A percentile compares a stretch with the other conserved stretches of the same genome.
Evolutionary conservation across 305 asterid species (phyloP).

Genomic region (Solanum aculeatissimum): DNA sequence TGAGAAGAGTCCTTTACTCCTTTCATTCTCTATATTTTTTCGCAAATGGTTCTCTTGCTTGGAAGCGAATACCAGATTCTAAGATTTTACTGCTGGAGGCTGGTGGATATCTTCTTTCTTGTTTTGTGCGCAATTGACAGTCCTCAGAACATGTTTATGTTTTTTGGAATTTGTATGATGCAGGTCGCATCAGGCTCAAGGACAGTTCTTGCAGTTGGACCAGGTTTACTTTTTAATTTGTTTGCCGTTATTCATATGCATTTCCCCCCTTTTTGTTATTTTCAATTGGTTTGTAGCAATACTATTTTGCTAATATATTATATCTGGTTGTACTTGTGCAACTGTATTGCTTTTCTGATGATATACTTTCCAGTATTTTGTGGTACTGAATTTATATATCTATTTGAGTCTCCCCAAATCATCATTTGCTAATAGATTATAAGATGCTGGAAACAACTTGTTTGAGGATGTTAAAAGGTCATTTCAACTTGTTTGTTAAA

Average conservation of each 20-base stretch:
- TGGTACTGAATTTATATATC: background rate
- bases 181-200: constrained; percentile 90
- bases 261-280: background rate
- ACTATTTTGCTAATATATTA: background rate
- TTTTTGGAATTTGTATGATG: background rate
- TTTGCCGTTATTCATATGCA: background rate
- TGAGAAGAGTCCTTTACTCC: background rate
- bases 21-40: background rate
- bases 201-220: constrained; percentile 92
- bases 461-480: background rate
- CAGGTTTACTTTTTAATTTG: constrained; percentile 41
- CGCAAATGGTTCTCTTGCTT: background rate
- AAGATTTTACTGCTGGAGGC: background rate
- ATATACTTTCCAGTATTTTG: background rate
- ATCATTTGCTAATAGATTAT: background rate
- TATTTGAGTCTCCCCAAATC: background rate
- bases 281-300: background rate
- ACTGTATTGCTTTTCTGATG: background rate
- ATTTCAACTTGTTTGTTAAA: background rate
- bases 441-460: background rate
- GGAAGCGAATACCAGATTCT: background rate
- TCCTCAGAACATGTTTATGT: background rate
- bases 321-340: background rate
- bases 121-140: background rate
- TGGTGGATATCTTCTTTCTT: background rate